These are phyloP conservation scores for Triticum urartu DNA, from an alignment of 176 grass and related monocot species.

Conservation along the genomic window DNA sequence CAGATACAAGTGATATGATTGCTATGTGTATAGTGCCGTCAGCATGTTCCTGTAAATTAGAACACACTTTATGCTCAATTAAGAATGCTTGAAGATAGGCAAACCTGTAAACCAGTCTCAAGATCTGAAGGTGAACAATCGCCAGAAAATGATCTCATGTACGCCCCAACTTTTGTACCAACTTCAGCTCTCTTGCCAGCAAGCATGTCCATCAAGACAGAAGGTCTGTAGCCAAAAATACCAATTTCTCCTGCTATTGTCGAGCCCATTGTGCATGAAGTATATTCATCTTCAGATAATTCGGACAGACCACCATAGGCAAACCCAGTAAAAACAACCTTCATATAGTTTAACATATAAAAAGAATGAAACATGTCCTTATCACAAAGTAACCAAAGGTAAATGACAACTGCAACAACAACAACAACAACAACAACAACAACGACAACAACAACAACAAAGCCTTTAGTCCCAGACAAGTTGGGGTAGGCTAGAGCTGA, in stretches of 20 bases:
- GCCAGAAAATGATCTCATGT: constrained; percentile 97
- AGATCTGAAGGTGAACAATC: constrained; percentile 98
- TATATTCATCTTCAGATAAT: constrained; percentile 94
- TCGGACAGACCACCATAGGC: constrained; percentile 96
- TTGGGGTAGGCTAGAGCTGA: no score
- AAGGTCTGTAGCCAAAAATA: constrained; percentile 92
- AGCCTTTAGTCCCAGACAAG: no score
- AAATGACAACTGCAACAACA: background rate
- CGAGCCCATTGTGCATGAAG: constrained; percentile 96
- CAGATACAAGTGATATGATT: background rate
- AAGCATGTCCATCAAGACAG: constrained; percentile 98
- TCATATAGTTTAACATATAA: constrained; percentile 32
- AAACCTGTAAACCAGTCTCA: constrained; percentile 95
- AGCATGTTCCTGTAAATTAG: background rate
- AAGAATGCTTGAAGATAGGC: constrained; percentile 27
- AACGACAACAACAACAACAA: no score
- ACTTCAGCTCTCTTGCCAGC: constrained; percentile 99
- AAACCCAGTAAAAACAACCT: constrained; percentile 99
- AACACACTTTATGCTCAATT: background rate
- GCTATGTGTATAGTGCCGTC: background rate
- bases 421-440: no score
- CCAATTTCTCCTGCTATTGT: constrained; percentile 98
- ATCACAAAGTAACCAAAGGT: constrained; percentile 1
- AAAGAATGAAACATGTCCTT: constrained; percentile 7
- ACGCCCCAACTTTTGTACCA: constrained; percentile 91